Conservation (phyloP, 2,329 filamentous ascomycete species). For the Fusarium incarnatum region DNA sequence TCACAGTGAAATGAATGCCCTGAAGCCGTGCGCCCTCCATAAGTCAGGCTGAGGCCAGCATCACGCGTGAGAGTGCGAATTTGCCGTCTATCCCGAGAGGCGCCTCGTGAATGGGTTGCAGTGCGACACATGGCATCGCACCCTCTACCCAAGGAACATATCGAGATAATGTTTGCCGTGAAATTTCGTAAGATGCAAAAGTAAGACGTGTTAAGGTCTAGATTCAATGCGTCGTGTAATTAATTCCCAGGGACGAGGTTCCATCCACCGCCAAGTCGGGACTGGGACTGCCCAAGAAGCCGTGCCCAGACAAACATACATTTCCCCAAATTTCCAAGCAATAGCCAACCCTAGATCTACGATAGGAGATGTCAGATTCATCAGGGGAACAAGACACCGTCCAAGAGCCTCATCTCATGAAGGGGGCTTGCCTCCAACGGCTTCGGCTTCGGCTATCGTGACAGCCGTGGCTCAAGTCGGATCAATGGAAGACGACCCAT, state of each 20-base stretch:
- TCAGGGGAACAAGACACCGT: background rate
- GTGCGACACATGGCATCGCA: slow-evolving; percentile 31
- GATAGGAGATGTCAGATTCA: slow-evolving; percentile 1
- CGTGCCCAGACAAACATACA: slow-evolving; percentile 2
- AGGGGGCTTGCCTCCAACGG: slow-evolving; percentile 38
- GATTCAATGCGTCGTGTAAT: background rate
- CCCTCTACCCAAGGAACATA: slow-evolving; percentile 28
- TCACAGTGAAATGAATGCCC: background rate
- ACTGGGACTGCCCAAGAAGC: slow-evolving; percentile 1
- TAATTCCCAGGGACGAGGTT: slow-evolving; percentile 16
- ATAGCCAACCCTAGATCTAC: slow-evolving; percentile 5
- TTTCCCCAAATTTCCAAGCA: background rate
- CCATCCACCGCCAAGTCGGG: slow-evolving; percentile 23
- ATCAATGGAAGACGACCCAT: slow-evolving; percentile 41
- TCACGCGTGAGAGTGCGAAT: background rate
- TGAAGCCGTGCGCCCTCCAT: slow-evolving; percentile 18
- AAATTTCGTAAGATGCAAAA: background rate
- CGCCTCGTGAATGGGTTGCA: slow-evolving; percentile 2
- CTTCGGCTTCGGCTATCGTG: slow-evolving; percentile 45
- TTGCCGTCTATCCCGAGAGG: slow-evolving; percentile 27
- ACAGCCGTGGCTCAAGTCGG: slow-evolving; percentile 43
- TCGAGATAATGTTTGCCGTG: slow-evolving; percentile 3
- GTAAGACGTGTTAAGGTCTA: background rate
- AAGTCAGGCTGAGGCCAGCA: slow-evolving; percentile 2
- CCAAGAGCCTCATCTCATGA: slow-evolving; percentile 24